Evolutionary conservation across 176 grass and related monocot species (phyloP), one percentile per base, ranked within the genome.

Genomic region (Puya raimondii): DNA sequence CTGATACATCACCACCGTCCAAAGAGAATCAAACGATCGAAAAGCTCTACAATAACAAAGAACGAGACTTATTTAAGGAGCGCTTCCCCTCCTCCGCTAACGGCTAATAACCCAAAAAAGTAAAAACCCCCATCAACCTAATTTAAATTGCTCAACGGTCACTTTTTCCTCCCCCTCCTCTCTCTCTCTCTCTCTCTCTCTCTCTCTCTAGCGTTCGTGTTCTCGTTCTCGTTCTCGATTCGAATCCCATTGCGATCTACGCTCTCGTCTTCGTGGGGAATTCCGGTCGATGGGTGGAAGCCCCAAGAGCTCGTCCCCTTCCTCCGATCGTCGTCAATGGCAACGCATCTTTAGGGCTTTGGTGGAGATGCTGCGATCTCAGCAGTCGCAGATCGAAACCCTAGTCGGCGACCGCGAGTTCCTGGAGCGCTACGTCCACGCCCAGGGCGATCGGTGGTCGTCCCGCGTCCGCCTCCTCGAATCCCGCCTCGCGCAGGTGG

Each of bases 371-470:
- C 69, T 91, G 25, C 79, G 70, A 49, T 63, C 80, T 25, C 74
- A 54, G 65, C 73, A 82, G 69, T 47, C 25, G 23, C 63, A 77
- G 69, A 68, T 76, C 12, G 54, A 72, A 51, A 71, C 64, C 11
- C 76, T 88, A 61, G 73, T 48, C 15, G 23, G 23, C 49, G 79
- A 82, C 63, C 79, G 70, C 17, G 4, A 17, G 2, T 72, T 56
- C 72, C 61, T 91, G 74, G 52, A 66, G 65, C 14, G 23, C 10
- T 66, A 80, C 79, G 13, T 82, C 76, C 52, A 82, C 58, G 54
- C 73, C 59, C 85, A 77, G 33, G 65, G 71, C 42, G 25, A 68
- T 1, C 74, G 59, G 20, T 76, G 47, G 72, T 2, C 64, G 5
- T 58, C 67, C 66, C 69, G 75, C 47, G 20, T 52, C 15, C 56